These are phyloP conservation scores for Sorghum bicolor DNA, from an alignment of 176 grass and related monocot species.

Conservation along the genomic window DNA sequence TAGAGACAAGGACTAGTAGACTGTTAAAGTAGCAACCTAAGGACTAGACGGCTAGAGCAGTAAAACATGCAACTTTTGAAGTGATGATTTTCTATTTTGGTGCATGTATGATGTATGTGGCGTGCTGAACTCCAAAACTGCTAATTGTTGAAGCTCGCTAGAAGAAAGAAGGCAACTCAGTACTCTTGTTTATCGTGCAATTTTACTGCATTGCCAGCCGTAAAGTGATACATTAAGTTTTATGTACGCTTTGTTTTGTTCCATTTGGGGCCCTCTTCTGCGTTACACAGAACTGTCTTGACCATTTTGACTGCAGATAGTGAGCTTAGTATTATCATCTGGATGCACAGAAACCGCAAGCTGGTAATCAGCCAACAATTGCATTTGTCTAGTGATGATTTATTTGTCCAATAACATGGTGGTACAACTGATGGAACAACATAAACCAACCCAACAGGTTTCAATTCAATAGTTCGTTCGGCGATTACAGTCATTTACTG, in stretches of 20 bases:
- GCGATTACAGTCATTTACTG: neutral
- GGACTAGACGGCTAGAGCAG: neutral
- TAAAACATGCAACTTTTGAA: neutral
- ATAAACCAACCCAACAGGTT: neutral
- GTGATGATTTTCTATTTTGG: conserved; percentile 1
- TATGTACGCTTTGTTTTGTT: neutral
- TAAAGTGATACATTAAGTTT: neutral
- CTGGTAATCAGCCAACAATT: neutral
- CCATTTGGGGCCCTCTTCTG: neutral
- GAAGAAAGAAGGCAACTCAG: neutral
- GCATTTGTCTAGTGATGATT: neutral
- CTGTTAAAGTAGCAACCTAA: conserved; percentile 14
- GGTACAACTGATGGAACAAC: neutral
- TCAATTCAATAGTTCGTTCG: neutral
- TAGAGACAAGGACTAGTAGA: conserved; percentile 47
- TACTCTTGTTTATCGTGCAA: neutral
- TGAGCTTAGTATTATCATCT: neutral
- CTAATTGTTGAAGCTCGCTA: neutral
- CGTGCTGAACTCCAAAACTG: neutral
- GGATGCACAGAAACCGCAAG: neutral
- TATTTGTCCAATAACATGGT: neutral
- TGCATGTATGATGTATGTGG: neutral
- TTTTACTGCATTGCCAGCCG: neutral
- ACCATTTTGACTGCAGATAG: neutral
- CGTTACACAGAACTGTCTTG: neutral